Evolutionary conservation across 164 flowering plant species (phyloP).

Genomic region (Malania oleifera): DNA sequence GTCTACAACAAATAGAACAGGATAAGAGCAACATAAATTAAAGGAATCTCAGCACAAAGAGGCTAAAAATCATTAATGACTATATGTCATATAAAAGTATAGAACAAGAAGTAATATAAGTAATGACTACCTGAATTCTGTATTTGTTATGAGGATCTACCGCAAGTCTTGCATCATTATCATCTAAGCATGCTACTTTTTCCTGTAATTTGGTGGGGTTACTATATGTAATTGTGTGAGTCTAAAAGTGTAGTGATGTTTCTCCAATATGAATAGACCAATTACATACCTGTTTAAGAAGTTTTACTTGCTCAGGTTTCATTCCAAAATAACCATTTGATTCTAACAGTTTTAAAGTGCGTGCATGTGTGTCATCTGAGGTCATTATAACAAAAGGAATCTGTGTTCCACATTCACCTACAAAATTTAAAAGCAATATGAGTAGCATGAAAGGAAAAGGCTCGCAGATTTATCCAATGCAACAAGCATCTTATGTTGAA

Average conservation of each 20-base stretch:
- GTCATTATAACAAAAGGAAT: constrained; percentile 96
- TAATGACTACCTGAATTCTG: constrained; percentile 66
- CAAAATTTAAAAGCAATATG: constrained; percentile 11
- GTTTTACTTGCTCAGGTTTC: constrained; percentile 76
- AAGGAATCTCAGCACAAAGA: background rate
- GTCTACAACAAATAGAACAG: constrained; percentile 44
- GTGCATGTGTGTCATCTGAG: constrained; percentile 92
- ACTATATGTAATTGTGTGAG: background rate
- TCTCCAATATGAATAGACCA: background rate
- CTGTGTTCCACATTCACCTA: constrained; percentile 48
- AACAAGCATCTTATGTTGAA: too few species aligned
- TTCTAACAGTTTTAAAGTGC: constrained; percentile 64
- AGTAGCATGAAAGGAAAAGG: background rate
- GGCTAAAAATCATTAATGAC: background rate
- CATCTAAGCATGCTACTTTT: constrained; percentile 95
- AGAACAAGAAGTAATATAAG: too few species aligned
- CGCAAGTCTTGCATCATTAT: constrained; percentile 95
- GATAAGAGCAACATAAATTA: background rate
- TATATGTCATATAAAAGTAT: background rate
- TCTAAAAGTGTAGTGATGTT: background rate
- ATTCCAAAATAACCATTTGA: constrained; percentile 91
- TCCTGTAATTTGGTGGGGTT: constrained; percentile 42
- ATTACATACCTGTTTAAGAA: constrained; percentile 79
- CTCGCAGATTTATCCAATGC: background rate
- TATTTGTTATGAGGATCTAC: constrained; percentile 73